A percentile compares a stretch with the other conserved stretches of the same genome.
Evolutionary conservation across 768 basidiomycete genomes (phyloP).

Genomic region (Tulasnella sp.): DNA sequence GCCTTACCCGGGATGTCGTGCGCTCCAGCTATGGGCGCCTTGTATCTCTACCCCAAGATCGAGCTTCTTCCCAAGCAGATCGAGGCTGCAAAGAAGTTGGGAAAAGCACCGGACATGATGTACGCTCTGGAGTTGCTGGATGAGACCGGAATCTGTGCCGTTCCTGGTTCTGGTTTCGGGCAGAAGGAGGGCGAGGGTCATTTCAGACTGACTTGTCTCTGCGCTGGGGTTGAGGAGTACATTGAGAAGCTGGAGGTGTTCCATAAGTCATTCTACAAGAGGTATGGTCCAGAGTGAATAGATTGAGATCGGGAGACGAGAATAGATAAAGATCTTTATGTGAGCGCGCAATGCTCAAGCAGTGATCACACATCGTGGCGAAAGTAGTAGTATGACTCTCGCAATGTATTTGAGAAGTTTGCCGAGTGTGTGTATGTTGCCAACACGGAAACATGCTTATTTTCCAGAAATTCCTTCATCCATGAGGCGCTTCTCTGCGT

Average conservation of each 20-base stretch:
- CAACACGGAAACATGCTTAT: too few species aligned
- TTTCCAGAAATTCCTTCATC: too few species aligned
- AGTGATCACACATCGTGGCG: too few species aligned
- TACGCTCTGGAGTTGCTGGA: slow-evolving; percentile 80
- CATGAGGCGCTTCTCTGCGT: too few species aligned
- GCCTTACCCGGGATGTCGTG: slow-evolving; percentile 79
- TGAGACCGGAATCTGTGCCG: slow-evolving; percentile 84
- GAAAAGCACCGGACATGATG: slow-evolving; percentile 78
- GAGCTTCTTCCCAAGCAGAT: slow-evolving; percentile 60
- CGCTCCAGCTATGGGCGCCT: slow-evolving; percentile 78
- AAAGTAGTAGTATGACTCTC: too few species aligned
- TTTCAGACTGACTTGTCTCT: slow-evolving; percentile 86
- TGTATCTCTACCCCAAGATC: slow-evolving; percentile 88
- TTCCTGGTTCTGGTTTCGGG: slow-evolving; percentile 90
- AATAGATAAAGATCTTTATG: too few species aligned
- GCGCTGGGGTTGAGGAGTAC: slow-evolving; percentile 90
- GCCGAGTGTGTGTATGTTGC: too few species aligned
- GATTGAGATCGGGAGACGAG: too few species aligned
- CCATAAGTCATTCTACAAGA: slow-evolving; percentile 48
- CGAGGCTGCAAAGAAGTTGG: slow-evolving; percentile 54
- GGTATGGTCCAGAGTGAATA: slow-evolving; percentile 27
- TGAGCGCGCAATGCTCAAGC: too few species aligned
- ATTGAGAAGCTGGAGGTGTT: slow-evolving; percentile 71
- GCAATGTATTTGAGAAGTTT: too few species aligned
- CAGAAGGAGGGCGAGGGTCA: slow-evolving; percentile 86